These are phyloP conservation scores for Saprolegnia diclina DNA, from an alignment of 352 stramenopile genomes.

Conservation along the genomic window DNA sequence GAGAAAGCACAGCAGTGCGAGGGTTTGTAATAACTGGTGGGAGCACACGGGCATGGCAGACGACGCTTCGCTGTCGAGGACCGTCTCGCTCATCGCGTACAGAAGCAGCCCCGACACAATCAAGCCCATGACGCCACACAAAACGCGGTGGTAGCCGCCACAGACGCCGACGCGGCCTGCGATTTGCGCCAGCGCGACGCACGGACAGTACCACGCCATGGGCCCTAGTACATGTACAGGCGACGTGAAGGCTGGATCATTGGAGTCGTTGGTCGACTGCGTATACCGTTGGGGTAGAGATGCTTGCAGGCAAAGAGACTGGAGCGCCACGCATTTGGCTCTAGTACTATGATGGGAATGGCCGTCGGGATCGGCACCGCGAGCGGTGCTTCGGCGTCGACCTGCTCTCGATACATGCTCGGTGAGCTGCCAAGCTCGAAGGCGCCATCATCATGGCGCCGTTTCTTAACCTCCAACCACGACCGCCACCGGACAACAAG, in stretches of 20 bases:
- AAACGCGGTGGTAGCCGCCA: constrained; percentile 6
- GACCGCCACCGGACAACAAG: neutral
- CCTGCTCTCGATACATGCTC: neutral
- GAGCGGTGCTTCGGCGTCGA: neutral
- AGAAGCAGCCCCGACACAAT: neutral
- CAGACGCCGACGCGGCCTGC: constrained; percentile 36
- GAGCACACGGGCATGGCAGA: too few relatives aligned
- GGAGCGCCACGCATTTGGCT: constrained; percentile 31
- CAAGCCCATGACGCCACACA: neutral
- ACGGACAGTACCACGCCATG: constrained; percentile 44
- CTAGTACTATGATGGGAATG: neutral
- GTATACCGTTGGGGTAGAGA: constrained; percentile 39
- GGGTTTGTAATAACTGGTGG: neutral
- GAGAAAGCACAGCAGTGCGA: neutral
- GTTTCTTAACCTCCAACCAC: too few relatives aligned
- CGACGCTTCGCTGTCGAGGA: neutral
- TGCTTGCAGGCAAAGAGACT: constrained; percentile 42
- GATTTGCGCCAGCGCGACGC: constrained; percentile 48
- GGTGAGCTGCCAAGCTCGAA: neutral
- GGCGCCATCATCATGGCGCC: too few relatives aligned
- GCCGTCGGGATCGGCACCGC: neutral
- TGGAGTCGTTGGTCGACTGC: neutral
- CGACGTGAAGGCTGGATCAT: neutral
- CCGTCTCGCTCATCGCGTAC: neutral
- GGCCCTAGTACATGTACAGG: constrained; percentile 27